These are phyloP conservation scores for Lodderomyces metapsilosis DNA, from an alignment of 1,139 yeast species.

Conservation along the genomic window DNA sequence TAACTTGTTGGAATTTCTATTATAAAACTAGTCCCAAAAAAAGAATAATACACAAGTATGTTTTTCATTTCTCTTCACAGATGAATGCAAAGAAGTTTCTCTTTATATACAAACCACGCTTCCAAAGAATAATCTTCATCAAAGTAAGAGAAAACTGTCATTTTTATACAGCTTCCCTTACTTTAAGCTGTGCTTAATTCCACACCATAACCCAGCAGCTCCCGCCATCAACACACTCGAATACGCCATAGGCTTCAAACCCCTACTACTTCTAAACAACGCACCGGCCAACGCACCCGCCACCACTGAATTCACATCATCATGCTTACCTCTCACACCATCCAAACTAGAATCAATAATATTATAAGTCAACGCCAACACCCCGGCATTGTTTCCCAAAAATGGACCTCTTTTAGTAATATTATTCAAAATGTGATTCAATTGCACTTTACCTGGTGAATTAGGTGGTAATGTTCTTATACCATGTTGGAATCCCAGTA, in stretches of 20 bases:
- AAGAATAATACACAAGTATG: neutral
- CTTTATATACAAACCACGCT: slow-evolving; percentile 1
- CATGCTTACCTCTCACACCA: slow-evolving; percentile 82
- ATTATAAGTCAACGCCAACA: slow-evolving; percentile 85
- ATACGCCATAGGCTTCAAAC: slow-evolving; percentile 83
- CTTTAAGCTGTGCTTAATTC: slow-evolving; percentile 50
- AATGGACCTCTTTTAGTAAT: slow-evolving; percentile 95
- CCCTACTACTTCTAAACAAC: slow-evolving; percentile 80
- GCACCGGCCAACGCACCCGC: slow-evolving; percentile 96
- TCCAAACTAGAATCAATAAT: slow-evolving; percentile 79
- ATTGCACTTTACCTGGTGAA: slow-evolving; percentile 72
- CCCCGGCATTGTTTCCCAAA: slow-evolving; percentile 94
- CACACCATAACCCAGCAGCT: slow-evolving; percentile 94
- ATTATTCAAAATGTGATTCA: slow-evolving; percentile 87
- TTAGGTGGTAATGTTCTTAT: slow-evolving; percentile 68
- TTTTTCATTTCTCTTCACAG: no score
- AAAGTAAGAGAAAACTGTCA: no score
- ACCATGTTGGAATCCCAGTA: slow-evolving; percentile 86
- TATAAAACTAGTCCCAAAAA: neutral
- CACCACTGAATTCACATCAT: slow-evolving; percentile 74
- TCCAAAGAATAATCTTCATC: no score
- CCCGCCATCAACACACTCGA: slow-evolving; percentile 83
- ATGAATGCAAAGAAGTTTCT: no score
- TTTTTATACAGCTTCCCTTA: neutral
- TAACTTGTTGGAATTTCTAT: neutral